phyloP scores from a whole-genome alignment of 768 basidiomycete species.

The Pleurotus eryngii region DNA sequence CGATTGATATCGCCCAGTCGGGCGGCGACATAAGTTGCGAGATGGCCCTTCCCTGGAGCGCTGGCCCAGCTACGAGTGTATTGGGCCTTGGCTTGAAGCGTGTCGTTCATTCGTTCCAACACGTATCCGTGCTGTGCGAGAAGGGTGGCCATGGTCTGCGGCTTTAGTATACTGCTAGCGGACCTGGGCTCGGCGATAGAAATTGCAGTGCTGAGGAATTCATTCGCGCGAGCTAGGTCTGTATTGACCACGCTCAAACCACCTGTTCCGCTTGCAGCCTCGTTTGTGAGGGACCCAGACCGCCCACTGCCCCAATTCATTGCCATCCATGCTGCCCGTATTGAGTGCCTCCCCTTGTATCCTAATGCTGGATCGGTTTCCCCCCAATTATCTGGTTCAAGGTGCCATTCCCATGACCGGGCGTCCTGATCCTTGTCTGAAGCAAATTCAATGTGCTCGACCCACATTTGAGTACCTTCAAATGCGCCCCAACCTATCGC shows the following conservation, averaged over 20 bases:
- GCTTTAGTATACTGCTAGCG: constrained; percentile 37
- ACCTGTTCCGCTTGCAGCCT: constrained; percentile 32
- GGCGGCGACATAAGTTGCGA: constrained; percentile 53
- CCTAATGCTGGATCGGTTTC: constrained; percentile 77
- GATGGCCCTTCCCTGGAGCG: constrained; percentile 32
- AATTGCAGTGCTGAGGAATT: constrained; percentile 49
- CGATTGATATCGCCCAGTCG: constrained; percentile 68
- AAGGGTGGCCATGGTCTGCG: constrained; percentile 53
- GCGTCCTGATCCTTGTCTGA: constrained; percentile 50
- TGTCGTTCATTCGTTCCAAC: constrained; percentile 52
- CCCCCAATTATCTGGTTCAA: constrained; percentile 63
- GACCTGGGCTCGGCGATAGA: constrained; percentile 38
- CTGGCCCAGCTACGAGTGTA: constrained; percentile 59
- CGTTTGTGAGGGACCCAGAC: constrained; percentile 31
- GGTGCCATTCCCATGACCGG: constrained; percentile 65
- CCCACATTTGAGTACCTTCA: constrained; percentile 59
- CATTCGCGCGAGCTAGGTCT: constrained; percentile 50
- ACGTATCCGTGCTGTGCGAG: constrained; percentile 50
- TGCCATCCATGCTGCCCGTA: constrained; percentile 72
- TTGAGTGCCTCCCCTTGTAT: constrained; percentile 53
- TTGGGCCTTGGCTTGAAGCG: constrained; percentile 51
- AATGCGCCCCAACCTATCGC: constrained; percentile 44
- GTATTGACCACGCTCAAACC: constrained; percentile 48
- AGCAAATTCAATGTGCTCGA: constrained; percentile 51
- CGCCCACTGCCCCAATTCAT: constrained; percentile 59